A percentile compares a stretch with the other conserved stretches of the same genome.
phyloP scores from a whole-genome alignment of 768 basidiomycete species.

The Multifurca ochricompacta region DNA sequence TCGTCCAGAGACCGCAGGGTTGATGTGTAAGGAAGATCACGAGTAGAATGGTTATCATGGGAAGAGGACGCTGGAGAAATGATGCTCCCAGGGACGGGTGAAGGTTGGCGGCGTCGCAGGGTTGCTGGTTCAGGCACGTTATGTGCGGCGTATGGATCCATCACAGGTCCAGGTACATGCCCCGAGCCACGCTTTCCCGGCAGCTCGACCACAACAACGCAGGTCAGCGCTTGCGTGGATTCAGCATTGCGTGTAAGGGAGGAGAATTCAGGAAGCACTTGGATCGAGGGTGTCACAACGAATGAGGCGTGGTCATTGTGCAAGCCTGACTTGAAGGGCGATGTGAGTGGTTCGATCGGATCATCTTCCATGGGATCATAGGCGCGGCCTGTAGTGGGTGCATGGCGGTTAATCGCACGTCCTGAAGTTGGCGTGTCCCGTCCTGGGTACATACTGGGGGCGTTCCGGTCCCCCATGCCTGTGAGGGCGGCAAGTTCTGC shows the following conservation, averaged over 20 bases:
- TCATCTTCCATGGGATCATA: constrained; percentile 78
- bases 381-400: constrained; percentile 7
- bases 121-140: constrained; percentile 13
- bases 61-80: constrained; percentile 6
- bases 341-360: constrained; percentile 53
- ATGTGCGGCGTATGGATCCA: constrained; percentile 36
- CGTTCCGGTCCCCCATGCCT: constrained; percentile 66
- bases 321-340: constrained; percentile 39
- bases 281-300: constrained; percentile 87
- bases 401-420: constrained; percentile 27
- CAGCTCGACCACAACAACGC: constrained; percentile 89
- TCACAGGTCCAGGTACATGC: constrained; percentile 26
- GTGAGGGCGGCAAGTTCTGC: constrained; percentile 91
- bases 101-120: constrained; percentile 26
- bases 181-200: constrained; percentile 57
- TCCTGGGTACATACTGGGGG: constrained; percentile 57
- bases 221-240: constrained; percentile 79
- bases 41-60: constrained; percentile 12
- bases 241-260: constrained; percentile 65
- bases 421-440: constrained; percentile 47
- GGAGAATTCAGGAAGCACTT: constrained; percentile 87
- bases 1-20: constrained; percentile 35
- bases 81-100: constrained; percentile 27
- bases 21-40: constrained; percentile 1
- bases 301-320: constrained; percentile 42